Conservation (phyloP, 1,139 yeast species). For the Sugiyamaella castrensis region DNA sequence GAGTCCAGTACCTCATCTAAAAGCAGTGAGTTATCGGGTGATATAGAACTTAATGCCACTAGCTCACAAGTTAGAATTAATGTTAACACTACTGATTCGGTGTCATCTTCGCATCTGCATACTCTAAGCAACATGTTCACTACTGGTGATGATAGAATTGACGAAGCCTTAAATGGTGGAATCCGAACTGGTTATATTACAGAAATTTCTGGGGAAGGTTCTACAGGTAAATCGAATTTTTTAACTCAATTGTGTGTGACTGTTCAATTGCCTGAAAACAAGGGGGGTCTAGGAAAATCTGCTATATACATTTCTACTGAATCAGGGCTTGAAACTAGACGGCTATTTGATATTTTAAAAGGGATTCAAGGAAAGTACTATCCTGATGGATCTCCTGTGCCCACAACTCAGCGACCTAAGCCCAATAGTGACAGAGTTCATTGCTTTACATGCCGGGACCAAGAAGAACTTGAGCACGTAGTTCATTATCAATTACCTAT, state of each 20-base stretch:
- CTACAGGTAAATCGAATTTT: slow-evolving; percentile 81
- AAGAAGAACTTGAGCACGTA: slow-evolving; percentile 74
- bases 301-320: slow-evolving; percentile 78
- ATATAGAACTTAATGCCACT: too few relatives aligned
- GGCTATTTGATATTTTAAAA: slow-evolving; percentile 21
- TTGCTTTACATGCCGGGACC: slow-evolving; percentile 62
- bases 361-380: slow-evolving; percentile 5
- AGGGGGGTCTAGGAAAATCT: slow-evolving; percentile 47
- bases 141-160: slow-evolving; percentile 61
- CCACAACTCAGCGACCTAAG: neutral
- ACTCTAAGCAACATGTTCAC: slow-evolving; percentile 37
- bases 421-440: slow-evolving; percentile 49
- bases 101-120: slow-evolving; percentile 1
- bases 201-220: slow-evolving; percentile 81
- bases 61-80: neutral
- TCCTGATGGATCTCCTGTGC: neutral
- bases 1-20: neutral
- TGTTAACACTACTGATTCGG: neutral
- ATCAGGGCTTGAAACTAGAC: slow-evolving; percentile 56
- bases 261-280: slow-evolving; percentile 48
- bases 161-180: slow-evolving; percentile 63
- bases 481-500: slow-evolving; percentile 69
- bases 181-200: slow-evolving; percentile 63
- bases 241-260: slow-evolving; percentile 60
- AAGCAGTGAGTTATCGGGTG: too few relatives aligned